Evolutionary conservation across 177 flowering plant genomes (phyloP).

Genomic region (Vitis hybrid): DNA sequence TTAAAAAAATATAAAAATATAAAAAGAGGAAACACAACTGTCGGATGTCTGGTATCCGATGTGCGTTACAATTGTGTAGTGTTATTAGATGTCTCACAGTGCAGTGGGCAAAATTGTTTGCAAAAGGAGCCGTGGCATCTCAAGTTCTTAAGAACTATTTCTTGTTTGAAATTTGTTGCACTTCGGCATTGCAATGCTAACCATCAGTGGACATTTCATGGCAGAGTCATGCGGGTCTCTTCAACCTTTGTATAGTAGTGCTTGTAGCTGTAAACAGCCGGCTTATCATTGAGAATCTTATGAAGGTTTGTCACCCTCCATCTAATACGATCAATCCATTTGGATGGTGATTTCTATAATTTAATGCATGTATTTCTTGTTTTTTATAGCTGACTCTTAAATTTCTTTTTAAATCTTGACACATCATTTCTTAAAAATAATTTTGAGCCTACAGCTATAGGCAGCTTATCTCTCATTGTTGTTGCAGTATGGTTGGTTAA

Average conservation of each 20-base stretch:
- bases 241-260: constrained; percentile 91
- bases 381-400: background rate
- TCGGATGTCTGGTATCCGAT: no score
- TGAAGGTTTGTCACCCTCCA: constrained; percentile 58
- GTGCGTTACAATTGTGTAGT: no score
- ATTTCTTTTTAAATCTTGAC: background rate
- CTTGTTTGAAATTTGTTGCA: background rate
- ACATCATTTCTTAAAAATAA: background rate
- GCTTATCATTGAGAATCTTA: constrained; percentile 89
- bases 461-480: constrained; percentile 12
- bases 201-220: constrained; percentile 12
- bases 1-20: no score
- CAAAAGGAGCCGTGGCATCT: no score
- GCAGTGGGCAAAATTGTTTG: no score
- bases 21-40: no score
- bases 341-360: background rate
- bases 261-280: constrained; percentile 95
- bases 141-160: background rate
- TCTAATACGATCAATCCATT: background rate
- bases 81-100: no score
- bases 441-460: background rate
- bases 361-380: background rate
- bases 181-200: background rate
- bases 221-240: constrained; percentile 97
- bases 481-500: constrained; percentile 91